Evolutionary conservation across 306 rosid species (phyloP), one percentile per base, ranked within the genome.

Genomic region (Fagus crenata): DNA sequence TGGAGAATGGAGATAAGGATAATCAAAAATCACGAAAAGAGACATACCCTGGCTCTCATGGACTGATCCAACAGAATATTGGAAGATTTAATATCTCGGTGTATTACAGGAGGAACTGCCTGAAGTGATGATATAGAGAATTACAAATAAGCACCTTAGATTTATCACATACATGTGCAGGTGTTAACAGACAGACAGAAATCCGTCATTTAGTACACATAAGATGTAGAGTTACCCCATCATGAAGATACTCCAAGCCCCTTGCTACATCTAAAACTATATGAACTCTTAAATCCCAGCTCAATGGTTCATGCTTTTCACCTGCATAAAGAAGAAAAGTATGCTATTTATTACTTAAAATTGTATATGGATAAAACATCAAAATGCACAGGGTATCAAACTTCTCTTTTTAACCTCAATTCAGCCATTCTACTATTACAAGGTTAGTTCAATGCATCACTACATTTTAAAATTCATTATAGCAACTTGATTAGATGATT

Each of bases 201-300:
- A 37, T 33, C 68, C 39, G 67, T 55, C 22, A 37, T 67, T 70
- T 82, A 32, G 82, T 22, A 68, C 42, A 75, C 53, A 77, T 69
- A 68, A 42, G 40, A 75, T 53, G 55, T 51, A 43, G 74, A 86
- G 86, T 81, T 89, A 96, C 99, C 90, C 99, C 99, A 73, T 92
- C 98, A 81, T 96, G 99, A 77, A 96, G 99, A 89, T 96, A 96
- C 82, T 96, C 99, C 91, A 96, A 71, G 53, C 99, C 99, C 82
- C 99, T 86, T 15, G 99, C 95, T 73, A 92, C 90, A 71, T 96
- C 99, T 78, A 96, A 86, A 77, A 93, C 98, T 78, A 89, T 85
- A 67, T 87, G 89, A 82, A 91, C 94, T 77, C 99, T 88, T 89
- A 92, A 72, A 78, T 91, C 94, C 99, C 99, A 96, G 81, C 86